Base-by-base conservation (phyloP, 73 alveolate species). In the Tetrahymena malaccensis region DNA sequence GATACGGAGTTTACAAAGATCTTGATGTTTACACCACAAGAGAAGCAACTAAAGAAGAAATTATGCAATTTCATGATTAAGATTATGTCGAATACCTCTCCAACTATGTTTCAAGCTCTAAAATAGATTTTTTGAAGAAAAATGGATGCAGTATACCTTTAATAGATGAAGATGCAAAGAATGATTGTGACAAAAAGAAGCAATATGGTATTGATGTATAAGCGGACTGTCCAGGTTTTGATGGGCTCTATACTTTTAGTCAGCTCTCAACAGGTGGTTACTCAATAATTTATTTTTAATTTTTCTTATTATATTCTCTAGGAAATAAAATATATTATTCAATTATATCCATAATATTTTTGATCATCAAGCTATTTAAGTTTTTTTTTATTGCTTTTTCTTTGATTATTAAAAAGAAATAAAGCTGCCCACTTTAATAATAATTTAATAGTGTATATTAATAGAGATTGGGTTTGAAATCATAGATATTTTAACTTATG, bases 151-250 rank as follows among this genome's bases (percentile, higher is more conserved):
- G 94, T 43, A 85, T 38, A 31, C 70, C 84, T 27, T 27, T 38
- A 12, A 43, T 43, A 22, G 89, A 70, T 31, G 89, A 70, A 70
- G 89, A 70, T 70, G 89, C 89, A 1, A 70, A 70, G 25, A 70
- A 70, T n/a, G 89, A 70, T 70, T 4, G 89, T 33, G 89, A 70
- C 10, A 70, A 70, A 70, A 70, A 70, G 89, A 70, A 70, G 37
- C 19, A 96, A 70, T 70, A 70, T 8, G 89, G 89, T 70, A 70
- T 95, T 89, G 97, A 97, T 94, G 94, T 97, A 34, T 98, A 97
- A 21, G 98, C 96, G 85, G 99, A 98, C 58, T 98, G 99, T 96
- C 99, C 99, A 10, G 96, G 97, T 70, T 98, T 98, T 89, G 98
- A 96, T 83, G 98, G 98, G n/a, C 95, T 98, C 94, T 97, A 94